Evolutionary conservation across 139 green algal species (phyloP).

Genomic region (Picochlorum sp.): DNA sequence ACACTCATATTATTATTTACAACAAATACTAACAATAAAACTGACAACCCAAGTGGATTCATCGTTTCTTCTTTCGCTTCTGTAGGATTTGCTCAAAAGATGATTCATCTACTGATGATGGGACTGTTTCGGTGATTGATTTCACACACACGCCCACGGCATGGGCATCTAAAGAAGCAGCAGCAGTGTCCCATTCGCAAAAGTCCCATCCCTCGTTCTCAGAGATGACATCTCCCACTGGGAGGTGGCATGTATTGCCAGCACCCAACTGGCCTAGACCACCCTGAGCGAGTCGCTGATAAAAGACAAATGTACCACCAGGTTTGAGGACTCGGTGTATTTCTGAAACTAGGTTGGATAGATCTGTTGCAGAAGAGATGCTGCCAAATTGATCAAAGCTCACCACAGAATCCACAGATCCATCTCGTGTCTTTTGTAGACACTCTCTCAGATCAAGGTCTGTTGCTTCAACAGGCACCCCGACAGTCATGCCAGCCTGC

Average conservation of each 20-base stretch:
- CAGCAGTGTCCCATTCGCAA: constrained; percentile 36
- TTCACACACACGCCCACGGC: constrained; percentile 48
- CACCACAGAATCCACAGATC: constrained; percentile 38
- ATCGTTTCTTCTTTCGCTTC: constrained; percentile 5
- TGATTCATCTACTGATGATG: constrained; percentile 16
- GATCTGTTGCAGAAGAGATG: background rate
- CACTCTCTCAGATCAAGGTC: constrained; percentile 3
- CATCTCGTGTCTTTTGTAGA: constrained; percentile 25
- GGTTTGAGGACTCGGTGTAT: constrained; percentile 39
- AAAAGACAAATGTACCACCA: constrained; percentile 43
- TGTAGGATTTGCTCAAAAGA: constrained; percentile 30
- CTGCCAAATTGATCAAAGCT: constrained; percentile 10
- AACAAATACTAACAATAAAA: too few relatives aligned
- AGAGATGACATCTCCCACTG: constrained; percentile 10
- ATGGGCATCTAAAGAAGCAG: constrained; percentile 41
- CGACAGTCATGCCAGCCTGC: constrained; percentile 51
- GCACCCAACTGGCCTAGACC: too few relatives aligned
- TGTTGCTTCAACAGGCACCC: constrained; percentile 25
- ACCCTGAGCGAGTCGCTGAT: constrained; percentile 22
- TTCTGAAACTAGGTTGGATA: constrained; percentile 25
- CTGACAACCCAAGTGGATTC: background rate
- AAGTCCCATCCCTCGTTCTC: constrained; percentile 26
- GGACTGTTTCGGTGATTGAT: constrained; percentile 4
- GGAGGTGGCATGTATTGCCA: too few relatives aligned
- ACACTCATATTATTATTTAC: too few relatives aligned